Conservation (phyloP, 805 yeast species). For the Hanseniaspora thailandica region DNA sequence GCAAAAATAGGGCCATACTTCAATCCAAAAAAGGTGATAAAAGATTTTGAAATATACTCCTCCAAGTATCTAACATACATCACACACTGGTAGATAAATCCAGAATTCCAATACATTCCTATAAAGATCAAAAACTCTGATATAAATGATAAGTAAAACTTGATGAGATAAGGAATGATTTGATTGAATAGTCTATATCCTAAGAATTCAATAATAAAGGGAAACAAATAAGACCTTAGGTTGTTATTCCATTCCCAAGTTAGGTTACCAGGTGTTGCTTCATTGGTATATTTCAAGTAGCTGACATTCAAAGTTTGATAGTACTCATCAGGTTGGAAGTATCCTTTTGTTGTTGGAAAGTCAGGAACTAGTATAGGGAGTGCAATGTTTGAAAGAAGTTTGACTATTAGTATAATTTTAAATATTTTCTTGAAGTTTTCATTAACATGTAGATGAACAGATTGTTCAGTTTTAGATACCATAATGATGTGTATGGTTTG, state of each 20-base stretch:
- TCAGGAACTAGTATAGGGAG: conserved; percentile 45
- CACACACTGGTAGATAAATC: conserved; percentile 17
- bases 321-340: conserved; percentile 92
- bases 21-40: conserved; percentile 32
- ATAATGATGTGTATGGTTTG: neutral
- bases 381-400: neutral
- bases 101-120: neutral
- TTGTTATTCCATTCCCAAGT: conserved; percentile 92
- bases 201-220: conserved; percentile 45
- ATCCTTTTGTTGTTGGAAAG: conserved; percentile 42
- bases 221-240: conserved; percentile 69
- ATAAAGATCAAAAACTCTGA: neutral
- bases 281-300: conserved; percentile 30
- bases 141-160: neutral
- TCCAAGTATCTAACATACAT: conserved; percentile 24
- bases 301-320: conserved; percentile 93
- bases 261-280: neutral
- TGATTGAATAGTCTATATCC: conserved; percentile 16
- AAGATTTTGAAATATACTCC: neutral
- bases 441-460: neutral
- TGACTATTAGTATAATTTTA: neutral
- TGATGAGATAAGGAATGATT: neutral
- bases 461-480: neutral
- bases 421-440: conserved; percentile 7
- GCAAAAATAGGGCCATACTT: conserved; percentile 49